These are phyloP conservation scores for Rhodotorula mucilaginosa DNA, from an alignment of 1,284 basidiomycete species.

Conservation along the genomic window DNA sequence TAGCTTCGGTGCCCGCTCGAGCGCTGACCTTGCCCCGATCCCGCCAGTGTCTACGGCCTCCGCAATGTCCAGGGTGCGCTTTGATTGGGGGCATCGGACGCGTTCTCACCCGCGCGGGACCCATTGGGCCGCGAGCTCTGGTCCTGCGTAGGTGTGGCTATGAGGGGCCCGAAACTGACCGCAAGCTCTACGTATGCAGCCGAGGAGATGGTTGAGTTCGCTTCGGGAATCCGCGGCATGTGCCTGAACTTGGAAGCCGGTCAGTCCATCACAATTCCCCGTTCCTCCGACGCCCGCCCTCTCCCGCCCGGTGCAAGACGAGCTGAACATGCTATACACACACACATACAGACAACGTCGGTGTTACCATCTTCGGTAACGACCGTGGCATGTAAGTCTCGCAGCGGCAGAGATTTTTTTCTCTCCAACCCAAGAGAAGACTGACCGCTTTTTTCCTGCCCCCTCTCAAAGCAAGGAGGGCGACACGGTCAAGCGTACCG, in stretches of 20 bases:
- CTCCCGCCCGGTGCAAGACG: background rate
- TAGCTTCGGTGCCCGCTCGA: background rate
- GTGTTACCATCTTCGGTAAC: constrained; percentile 99
- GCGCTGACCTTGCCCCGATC: constrained; percentile 6
- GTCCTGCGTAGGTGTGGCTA: background rate
- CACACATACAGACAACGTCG: constrained; percentile 51
- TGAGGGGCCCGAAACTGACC: background rate
- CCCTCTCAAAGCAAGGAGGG: constrained; percentile 81
- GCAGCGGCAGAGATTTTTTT: too few species aligned
- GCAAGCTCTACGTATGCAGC: constrained; percentile 54
- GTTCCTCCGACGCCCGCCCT: background rate
- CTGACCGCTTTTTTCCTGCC: background rate
- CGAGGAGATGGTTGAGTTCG: constrained; percentile 99
- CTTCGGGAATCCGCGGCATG: constrained; percentile 74
- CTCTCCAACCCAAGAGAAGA: background rate
- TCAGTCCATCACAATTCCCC: constrained; percentile 55
- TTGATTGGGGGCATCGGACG: background rate
- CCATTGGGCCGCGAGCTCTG: background rate
- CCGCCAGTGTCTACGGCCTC: constrained; percentile 75
- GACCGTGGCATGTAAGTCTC: constrained; percentile 66
- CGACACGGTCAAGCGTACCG: constrained; percentile 99
- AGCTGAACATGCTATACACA: background rate
- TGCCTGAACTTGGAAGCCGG: constrained; percentile 99
- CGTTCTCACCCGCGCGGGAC: background rate
- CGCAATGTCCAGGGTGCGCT: constrained; percentile 77